phyloP scores from a whole-genome alignment of 176 grass and related monocot genomes.

The Aegilops sharonensis region DNA sequence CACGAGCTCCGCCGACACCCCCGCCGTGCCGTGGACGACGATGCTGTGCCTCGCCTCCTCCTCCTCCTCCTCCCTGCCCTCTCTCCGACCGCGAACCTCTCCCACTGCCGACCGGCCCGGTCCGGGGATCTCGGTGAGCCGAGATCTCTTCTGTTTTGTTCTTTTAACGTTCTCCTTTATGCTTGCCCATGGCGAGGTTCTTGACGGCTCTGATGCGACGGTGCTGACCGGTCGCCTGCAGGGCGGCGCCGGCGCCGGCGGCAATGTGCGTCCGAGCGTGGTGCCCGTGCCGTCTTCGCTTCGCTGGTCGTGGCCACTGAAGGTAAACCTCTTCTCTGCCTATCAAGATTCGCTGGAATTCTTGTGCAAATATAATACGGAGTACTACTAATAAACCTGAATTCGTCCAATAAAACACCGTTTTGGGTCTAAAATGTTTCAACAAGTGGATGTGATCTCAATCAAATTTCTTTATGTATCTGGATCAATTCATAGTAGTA shows the following conservation, averaged over 20 bases:
- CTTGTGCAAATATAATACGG: too few species aligned
- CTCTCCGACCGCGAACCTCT: too few species aligned
- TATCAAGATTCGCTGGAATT: neutral
- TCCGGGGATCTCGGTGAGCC: too few species aligned
- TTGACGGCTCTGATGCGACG: too few species aligned
- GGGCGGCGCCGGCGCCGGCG: neutral
- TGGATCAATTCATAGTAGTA: too few species aligned
- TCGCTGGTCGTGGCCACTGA: neutral
- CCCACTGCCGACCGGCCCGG: too few species aligned
- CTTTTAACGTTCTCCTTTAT: too few species aligned
- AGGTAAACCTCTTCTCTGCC: constrained; percentile 29
- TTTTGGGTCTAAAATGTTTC: too few species aligned
- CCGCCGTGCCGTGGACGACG: neutral
- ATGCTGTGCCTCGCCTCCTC: constrained; percentile 37
- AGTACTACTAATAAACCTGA: neutral
- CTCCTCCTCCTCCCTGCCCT: too few species aligned
- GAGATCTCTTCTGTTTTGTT: too few species aligned
- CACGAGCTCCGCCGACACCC: neutral
- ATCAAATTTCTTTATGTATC: neutral
- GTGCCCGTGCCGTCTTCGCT: neutral
- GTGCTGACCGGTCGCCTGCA: neutral
- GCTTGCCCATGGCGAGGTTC: too few species aligned
- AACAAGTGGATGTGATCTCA: neutral
- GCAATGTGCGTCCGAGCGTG: constrained; percentile 32
- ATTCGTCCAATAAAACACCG: neutral